phyloP scores from a whole-genome alignment of 2,329 filamentous ascomycete genomes.

The Sclerotinia glacialis region DNA sequence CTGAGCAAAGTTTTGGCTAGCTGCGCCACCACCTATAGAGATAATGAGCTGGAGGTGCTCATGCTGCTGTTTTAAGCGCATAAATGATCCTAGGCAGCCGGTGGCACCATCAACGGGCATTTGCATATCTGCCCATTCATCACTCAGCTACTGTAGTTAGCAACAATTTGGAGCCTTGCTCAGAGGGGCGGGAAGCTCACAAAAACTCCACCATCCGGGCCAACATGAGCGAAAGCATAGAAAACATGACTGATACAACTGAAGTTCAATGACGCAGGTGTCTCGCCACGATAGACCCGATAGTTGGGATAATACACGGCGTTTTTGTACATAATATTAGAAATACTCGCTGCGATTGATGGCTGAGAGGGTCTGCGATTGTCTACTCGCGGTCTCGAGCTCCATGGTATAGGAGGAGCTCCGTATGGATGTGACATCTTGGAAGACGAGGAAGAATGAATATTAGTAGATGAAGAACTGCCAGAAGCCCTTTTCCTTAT shows the following conservation, averaged over 20 bases:
- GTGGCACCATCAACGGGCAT: conserved; percentile 69
- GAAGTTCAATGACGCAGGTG: conserved; percentile 71
- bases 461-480: neutral
- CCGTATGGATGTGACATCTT: conserved; percentile 33
- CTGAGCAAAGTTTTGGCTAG: conserved; percentile 63
- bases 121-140: conserved; percentile 73
- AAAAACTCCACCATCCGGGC: conserved; percentile 69
- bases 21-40: conserved; percentile 68
- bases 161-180: neutral
- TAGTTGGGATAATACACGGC: conserved; percentile 84
- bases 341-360: conserved; percentile 35
- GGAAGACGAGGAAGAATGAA: neutral
- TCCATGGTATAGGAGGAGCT: conserved; percentile 33
- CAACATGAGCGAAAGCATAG: conserved; percentile 77
- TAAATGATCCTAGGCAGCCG: conserved; percentile 71
- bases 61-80: conserved; percentile 68
- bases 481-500: neutral
- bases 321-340: conserved; percentile 61
- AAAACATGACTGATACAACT: conserved; percentile 77
- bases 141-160: conserved; percentile 58
- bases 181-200: conserved; percentile 50
- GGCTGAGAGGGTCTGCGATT: conserved; percentile 37
- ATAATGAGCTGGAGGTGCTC: conserved; percentile 71
- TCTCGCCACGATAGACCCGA: conserved; percentile 68
- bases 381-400: conserved; percentile 30